Conservation (phyloP, 2,329 filamentous ascomycete genomes). For the Arachnomyces sp. region DNA sequence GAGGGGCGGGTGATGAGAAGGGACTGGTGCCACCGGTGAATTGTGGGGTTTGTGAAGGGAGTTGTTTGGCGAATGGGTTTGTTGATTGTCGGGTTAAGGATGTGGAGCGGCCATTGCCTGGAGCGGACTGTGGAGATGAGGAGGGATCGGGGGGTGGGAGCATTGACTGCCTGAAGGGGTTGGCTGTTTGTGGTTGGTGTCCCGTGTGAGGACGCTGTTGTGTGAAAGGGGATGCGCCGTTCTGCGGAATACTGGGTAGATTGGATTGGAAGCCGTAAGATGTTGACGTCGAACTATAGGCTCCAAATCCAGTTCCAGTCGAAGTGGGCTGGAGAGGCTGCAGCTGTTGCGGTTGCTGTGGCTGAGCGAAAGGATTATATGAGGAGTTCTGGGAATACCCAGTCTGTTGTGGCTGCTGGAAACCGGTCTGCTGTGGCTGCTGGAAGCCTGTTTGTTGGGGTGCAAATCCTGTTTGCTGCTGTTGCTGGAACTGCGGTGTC, state of each 20-base stretch:
- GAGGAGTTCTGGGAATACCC: no score
- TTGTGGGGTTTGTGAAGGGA: constrained; percentile 28
- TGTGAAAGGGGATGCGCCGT: constrained; percentile 38
- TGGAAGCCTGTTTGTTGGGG: constrained; percentile 33
- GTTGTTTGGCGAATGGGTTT: constrained; percentile 73
- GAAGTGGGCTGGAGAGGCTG: constrained; percentile 51
- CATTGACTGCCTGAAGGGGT: constrained; percentile 92
- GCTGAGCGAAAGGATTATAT: constrained; percentile 30
- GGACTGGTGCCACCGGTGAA: constrained; percentile 18
- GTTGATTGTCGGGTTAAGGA: constrained; percentile 58
- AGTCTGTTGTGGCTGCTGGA: constrained; percentile 29
- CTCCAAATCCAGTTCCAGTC: constrained; percentile 75
- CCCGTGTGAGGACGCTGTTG: constrained; percentile 29
- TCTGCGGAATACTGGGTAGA: constrained; percentile 42
- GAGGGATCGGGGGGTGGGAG: constrained; percentile 48
- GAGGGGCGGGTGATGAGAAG: constrained; percentile 24
- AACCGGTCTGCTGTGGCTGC: constrained; percentile 31
- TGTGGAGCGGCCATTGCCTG: constrained; percentile 35
- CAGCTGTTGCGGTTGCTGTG: constrained; percentile 18
- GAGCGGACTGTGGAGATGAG: constrained; percentile 31
- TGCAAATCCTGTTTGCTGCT: constrained; percentile 23
- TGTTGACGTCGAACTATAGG: constrained; percentile 50
- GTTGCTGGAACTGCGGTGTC: constrained; percentile 26
- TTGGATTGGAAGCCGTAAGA: constrained; percentile 39
- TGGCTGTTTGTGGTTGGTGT: constrained; percentile 59